Evolutionary conservation across 129 eudicot species (phyloP), one percentile per base, ranked within the genome.

Genomic region (Deinandra increscens): DNA sequence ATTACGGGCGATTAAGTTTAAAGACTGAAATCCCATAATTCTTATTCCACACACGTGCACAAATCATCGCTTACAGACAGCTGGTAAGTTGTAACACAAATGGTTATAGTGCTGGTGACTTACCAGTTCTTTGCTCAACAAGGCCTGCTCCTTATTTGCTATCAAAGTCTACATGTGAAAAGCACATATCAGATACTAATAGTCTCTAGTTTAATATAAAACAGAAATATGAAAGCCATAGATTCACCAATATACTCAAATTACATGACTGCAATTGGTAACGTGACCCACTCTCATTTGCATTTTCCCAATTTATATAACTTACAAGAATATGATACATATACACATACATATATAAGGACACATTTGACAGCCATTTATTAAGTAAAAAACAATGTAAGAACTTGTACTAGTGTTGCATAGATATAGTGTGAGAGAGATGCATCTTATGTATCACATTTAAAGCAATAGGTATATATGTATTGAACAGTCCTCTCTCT

Each of bases 61-160:
- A 61, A 58, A 56, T 49, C 8, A 19, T 38, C 41, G 17, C 17
- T 4, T 9, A 59, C 19, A 10, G 4, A 72, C 50, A 44, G 70
- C 34, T 43, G 76, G 60, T 13, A 63, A 37, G 60, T 79, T 19
- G 29, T 43, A 29, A 50, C 14, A 7, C 59, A 7, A 53, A 64
- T 29, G 54, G 6, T 70, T n/a, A 70, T 39, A 49, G 50, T 70
- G 64, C 68, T 60, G 41, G 63, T 61, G 5, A 70, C 84, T 72
- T 80, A 93, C 98, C 85, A 93, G 73, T 77, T 87, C 82, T 81
- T 94, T 94, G 90, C 99, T 89, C 55, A 94, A 80, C 26, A 77
- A 63, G 70, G 99, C 99, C 71, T 80, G 87, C 78, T 89, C 97
- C 39, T 86, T 81, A 74, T 87, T 87, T 76, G 85, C 77, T 53